Conservation (phyloP, 495 filamentous ascomycete species). For the Staphylotrichum longicolle region DNA sequence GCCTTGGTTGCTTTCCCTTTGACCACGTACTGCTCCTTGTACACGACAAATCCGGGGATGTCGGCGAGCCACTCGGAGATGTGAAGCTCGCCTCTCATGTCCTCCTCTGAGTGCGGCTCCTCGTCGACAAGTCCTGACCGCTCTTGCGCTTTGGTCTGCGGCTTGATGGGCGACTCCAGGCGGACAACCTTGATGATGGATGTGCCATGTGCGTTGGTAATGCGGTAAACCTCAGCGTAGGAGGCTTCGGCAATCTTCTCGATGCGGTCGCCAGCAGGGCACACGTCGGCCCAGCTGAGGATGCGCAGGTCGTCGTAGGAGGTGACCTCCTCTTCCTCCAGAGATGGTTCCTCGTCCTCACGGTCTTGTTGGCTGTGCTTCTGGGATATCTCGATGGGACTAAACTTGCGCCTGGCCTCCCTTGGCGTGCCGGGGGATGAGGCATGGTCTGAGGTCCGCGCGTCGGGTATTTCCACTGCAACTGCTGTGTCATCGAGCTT, state of each 20-base stretch:
- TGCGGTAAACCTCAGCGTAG: slow-evolving; percentile 65
- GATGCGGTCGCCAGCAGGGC: slow-evolving; percentile 48
- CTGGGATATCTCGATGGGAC: background rate
- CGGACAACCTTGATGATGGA: slow-evolving; percentile 56
- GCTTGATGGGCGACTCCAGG: slow-evolving; percentile 46
- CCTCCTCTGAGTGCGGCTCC: slow-evolving; percentile 44
- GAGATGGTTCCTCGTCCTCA: background rate
- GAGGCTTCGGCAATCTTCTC: slow-evolving; percentile 68
- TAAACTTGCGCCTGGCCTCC: background rate
- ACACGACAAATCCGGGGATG: slow-evolving; percentile 89
- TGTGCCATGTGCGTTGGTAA: slow-evolving; percentile 48
- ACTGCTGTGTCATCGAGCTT: background rate
- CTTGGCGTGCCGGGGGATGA: background rate
- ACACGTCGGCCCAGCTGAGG: slow-evolving; percentile 52
- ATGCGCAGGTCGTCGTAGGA: slow-evolving; percentile 32
- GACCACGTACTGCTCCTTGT: slow-evolving; percentile 73
- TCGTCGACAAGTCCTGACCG: slow-evolving; percentile 49
- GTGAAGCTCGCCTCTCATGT: slow-evolving; percentile 58
- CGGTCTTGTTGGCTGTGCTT: background rate
- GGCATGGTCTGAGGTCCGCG: background rate
- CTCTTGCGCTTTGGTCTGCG: slow-evolving; percentile 47
- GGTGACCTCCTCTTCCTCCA: slow-evolving; percentile 7
- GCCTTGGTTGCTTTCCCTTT: slow-evolving; percentile 62
- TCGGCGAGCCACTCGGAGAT: slow-evolving; percentile 74
- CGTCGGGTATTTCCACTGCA: background rate